Evolutionary conservation across 2,329 filamentous ascomycete genomes (phyloP).

Genomic region (Sporothrix pallida): DNA sequence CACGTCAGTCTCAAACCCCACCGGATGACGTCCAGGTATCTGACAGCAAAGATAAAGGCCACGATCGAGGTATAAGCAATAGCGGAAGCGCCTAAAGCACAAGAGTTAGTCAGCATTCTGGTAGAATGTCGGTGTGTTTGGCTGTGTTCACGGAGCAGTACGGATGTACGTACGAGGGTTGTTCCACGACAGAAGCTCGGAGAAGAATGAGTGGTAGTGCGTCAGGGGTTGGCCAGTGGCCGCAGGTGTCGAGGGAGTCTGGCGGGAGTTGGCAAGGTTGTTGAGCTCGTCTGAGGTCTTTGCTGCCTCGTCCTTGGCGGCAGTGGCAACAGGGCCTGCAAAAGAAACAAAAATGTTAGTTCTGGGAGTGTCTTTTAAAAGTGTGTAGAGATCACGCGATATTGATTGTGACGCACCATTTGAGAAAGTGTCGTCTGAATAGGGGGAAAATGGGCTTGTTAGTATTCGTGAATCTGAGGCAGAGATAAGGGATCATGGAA

Average conservation of each 20-base stretch:
- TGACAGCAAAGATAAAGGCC: slow-evolving; percentile 64
- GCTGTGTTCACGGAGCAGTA: background rate
- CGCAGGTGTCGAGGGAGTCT: slow-evolving; percentile 56
- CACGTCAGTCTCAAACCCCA: slow-evolving; percentile 70
- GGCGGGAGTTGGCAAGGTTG: slow-evolving; percentile 63
- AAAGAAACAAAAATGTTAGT: slow-evolving; percentile 16
- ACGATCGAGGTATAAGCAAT: slow-evolving; percentile 67
- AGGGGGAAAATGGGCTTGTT: background rate
- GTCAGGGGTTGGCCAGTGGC: slow-evolving; percentile 68
- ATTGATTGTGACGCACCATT: background rate
- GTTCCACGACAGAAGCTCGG: slow-evolving; percentile 71
- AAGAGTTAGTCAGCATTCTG: background rate
- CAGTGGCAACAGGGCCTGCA: slow-evolving; percentile 65
- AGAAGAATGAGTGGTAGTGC: slow-evolving; percentile 74
- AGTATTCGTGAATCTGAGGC: background rate
- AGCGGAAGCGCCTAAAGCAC: slow-evolving; percentile 61
- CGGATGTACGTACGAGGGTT: slow-evolving; percentile 63
- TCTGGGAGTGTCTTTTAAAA: background rate
- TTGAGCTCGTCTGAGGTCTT: slow-evolving; percentile 63
- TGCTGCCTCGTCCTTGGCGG: slow-evolving; percentile 60
- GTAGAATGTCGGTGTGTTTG: too few species aligned
- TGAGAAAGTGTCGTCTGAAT: slow-evolving; percentile 18
- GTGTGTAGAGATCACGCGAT: background rate
- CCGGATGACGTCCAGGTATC: slow-evolving; percentile 70
- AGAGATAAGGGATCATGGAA: background rate